These are phyloP conservation scores for Chlorokybus atmophyticus DNA, from an alignment of 139 green algal genomes.

Conservation along the genomic window DNA sequence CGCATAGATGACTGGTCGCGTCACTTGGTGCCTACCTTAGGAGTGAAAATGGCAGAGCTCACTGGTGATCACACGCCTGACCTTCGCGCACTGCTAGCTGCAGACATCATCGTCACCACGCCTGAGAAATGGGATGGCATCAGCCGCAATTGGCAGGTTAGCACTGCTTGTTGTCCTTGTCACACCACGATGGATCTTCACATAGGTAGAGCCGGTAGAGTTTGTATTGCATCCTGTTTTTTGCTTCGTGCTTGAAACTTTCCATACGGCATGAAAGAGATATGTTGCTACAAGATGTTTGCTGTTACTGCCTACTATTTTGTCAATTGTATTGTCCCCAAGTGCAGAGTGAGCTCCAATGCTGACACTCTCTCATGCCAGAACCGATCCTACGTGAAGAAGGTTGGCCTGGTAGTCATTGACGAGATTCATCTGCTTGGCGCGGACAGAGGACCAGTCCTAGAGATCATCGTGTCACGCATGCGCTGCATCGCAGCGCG, in stretches of 20 bases:
- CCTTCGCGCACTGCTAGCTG: conserved; percentile 38
- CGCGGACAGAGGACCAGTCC: conserved; percentile 77
- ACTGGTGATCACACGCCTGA: conserved; percentile 87
- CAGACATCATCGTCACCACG: conserved; percentile 89
- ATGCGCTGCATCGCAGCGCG: conserved; percentile 3
- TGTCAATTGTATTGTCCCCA: no score
- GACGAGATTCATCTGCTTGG: conserved; percentile 97
- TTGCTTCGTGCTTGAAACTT: no score
- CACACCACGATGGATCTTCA: no score
- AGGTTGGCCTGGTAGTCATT: conserved; percentile 84
- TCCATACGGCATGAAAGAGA: no score
- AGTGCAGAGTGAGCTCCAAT: no score
- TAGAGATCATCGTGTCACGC: conserved; percentile 65
- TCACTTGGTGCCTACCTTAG: conserved; percentile 43
- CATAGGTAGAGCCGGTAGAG: no score
- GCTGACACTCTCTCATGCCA: neutral
- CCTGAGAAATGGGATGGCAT: conserved; percentile 98
- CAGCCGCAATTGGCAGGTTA: conserved; percentile 69
- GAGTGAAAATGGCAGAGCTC: conserved; percentile 65
- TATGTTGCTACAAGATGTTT: no score
- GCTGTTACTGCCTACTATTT: no score
- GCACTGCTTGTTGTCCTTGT: conserved; percentile 63
- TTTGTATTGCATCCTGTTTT: no score
- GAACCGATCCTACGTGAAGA: conserved; percentile 25
- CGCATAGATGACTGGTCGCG: conserved; percentile 82